Base-by-base conservation (phyloP, 768 basidiomycete species). In the Boletus sp. region DNA sequence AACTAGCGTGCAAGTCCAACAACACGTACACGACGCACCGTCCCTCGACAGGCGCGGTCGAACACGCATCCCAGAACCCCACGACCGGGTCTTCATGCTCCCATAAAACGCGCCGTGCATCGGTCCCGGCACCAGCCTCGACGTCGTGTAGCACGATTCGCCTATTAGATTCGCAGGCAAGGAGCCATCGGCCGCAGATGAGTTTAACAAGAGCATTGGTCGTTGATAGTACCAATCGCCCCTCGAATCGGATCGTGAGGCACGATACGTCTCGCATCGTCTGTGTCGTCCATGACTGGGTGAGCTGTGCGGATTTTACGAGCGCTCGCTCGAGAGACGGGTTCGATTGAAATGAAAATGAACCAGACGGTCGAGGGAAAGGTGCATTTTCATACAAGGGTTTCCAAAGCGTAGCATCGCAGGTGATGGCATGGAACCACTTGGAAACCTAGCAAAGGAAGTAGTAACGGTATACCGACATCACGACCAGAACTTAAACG, bases 381-480 rank as follows among this genome's bases (percentile, higher is more conserved):
- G 35, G 8, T 0, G 46, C 44, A 11, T 30, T 5, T 7, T 7
- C 6, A 37, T 60, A 60, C 39, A 54, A 15, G 1, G 10, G 7
- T 28, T 39, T 24, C 59, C 57, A 60, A 12, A 61, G 48, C 2
- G 15, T 0, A 0, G 1, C 10, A 10, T 60, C 58, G 1, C 10
- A 5, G 11, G 50, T 36, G 28, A 52, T 40, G 24, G 20, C 14
- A 12, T 18, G 7, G 9, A 60, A 58, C 11, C 15, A 18, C 20
- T 54, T 61, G 5, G 52, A 58, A 41, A 60, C 50, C 60, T 60
- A n/a, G 2, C 14, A 9, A 35, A 59, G 36, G 18, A 11, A 30
- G n/a, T 32, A 7, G n/a, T n/a, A n/a, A n/a, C n/a, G n/a, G n/a
- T 8, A 30, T 52, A 10, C 6, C 2, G 17, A 20, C 7, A 7